These are phyloP conservation scores for Fraxinus latifolia DNA, from an alignment of 305 asterid genomes.

Conservation along the genomic window DNA sequence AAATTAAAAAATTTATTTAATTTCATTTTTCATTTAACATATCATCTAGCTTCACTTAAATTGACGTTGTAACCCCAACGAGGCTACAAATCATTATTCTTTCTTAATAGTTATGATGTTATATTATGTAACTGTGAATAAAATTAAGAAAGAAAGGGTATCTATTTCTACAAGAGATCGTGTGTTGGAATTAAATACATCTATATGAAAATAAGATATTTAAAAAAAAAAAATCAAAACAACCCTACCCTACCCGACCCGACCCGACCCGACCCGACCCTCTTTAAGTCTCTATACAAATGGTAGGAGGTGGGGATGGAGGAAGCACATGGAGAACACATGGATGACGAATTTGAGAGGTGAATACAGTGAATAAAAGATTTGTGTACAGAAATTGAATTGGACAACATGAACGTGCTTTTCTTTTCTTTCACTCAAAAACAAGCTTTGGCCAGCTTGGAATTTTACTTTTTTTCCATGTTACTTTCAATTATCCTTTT, in stretches of 20 bases:
- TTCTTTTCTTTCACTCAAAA: neutral
- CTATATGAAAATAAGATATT: too few species aligned
- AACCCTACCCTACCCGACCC: too few species aligned
- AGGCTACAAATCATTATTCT: too few species aligned
- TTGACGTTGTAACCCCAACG: too few species aligned
- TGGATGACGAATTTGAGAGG: neutral
- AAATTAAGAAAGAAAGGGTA: too few species aligned
- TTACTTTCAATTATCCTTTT: neutral
- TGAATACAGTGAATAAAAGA: neutral
- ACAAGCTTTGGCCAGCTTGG: neutral
- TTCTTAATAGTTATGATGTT: too few species aligned
- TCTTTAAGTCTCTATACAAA: neutral
- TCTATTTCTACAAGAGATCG: neutral
- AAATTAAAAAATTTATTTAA: too few species aligned
- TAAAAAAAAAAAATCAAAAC: too few species aligned
- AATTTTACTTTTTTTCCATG: neutral
- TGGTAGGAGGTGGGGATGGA: neutral
- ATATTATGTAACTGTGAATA: too few species aligned
- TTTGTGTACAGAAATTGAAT: neutral
- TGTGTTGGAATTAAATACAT: neutral
- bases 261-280: too few species aligned
- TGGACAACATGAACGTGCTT: neutral
- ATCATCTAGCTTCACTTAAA: too few species aligned
- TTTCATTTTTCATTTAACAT: too few species aligned
- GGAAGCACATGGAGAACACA: neutral